These are phyloP conservation scores for Hanseniaspora gamundiae DNA, from an alignment of 1,139 yeast species.

Conservation along the genomic window DNA sequence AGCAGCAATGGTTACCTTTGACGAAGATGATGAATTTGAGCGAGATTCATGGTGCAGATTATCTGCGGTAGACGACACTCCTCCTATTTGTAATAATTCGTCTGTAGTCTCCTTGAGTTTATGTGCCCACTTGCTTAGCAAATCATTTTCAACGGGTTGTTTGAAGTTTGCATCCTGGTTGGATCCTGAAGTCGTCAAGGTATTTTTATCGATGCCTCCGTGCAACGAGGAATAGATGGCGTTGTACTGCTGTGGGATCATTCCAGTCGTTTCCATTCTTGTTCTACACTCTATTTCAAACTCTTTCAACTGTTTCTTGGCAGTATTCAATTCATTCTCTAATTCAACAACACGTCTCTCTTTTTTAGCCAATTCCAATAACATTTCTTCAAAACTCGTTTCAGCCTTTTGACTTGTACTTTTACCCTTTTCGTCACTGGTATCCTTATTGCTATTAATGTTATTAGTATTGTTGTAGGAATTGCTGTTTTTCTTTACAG, in stretches of 20 bases:
- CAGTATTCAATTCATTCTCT: conserved; percentile 24
- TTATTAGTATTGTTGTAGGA: not conserved
- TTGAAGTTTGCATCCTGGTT: not conserved
- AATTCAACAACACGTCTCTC: conserved; percentile 33
- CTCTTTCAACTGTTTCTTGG: conserved; percentile 27
- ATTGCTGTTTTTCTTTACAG: not conserved
- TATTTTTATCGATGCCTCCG: not conserved
- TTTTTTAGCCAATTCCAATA: conserved; percentile 31
- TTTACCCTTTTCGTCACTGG: not conserved
- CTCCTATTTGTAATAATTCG: not conserved
- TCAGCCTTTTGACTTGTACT: conserved; percentile 7
- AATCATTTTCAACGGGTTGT: not conserved
- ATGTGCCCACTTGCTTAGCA: not conserved
- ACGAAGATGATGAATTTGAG: not conserved
- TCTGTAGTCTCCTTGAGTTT: conserved; percentile 1
- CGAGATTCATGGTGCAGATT: not conserved
- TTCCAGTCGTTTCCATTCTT: conserved; percentile 9
- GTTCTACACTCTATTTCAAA: conserved; percentile 24
- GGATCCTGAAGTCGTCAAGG: not conserved
- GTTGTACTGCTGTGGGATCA: not conserved
- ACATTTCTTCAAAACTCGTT: conserved; percentile 13
- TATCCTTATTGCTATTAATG: not conserved
- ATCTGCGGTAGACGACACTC: not conserved
- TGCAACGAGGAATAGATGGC: not conserved
- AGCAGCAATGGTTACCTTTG: no score